Evolutionary conservation across 257 asterid species (phyloP).

Genomic region (Primulina tabacum): DNA sequence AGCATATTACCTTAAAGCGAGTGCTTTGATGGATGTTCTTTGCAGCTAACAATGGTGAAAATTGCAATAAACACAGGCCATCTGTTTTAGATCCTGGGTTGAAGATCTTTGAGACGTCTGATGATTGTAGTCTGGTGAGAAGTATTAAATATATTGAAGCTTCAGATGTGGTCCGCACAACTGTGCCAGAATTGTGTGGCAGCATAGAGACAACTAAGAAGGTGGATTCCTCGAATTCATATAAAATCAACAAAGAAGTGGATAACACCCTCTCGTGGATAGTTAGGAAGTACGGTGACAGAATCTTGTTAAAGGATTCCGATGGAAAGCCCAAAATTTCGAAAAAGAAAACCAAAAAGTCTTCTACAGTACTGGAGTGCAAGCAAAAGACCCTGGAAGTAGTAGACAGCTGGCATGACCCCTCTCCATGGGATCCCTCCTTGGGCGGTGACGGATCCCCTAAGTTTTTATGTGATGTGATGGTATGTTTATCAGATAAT

Average conservation of each 20-base stretch:
- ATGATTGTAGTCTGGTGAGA: conserved; percentile 45
- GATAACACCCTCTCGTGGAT: conserved; percentile 46
- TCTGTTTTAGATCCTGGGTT: conserved; percentile 50
- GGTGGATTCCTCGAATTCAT: conserved; percentile 31
- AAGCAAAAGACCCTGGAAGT: conserved; percentile 34
- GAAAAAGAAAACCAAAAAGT: conserved; percentile 54
- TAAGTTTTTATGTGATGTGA: conserved; percentile 89
- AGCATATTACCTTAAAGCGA: background rate
- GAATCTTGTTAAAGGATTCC: conserved; percentile 58
- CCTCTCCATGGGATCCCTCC: conserved; percentile 81
- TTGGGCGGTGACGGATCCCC: conserved; percentile 83
- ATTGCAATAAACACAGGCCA: conserved; percentile 27
- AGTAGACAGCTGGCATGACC: conserved; percentile 72
- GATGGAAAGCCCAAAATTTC: conserved; percentile 67
- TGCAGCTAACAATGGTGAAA: conserved; percentile 49
- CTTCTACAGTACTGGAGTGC: conserved; percentile 38
- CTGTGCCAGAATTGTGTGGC: conserved; percentile 37
- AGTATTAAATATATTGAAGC: conserved; percentile 54
- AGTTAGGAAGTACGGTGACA: conserved; percentile 64
- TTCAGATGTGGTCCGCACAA: conserved; percentile 43
- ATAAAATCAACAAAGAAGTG: conserved; percentile 29
- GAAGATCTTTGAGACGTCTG: conserved; percentile 45
- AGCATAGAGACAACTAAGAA: conserved; percentile 31
- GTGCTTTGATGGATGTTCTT: conserved; percentile 21
- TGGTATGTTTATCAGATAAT: conserved; percentile 45